These are phyloP conservation scores for Solanum raphanifolium DNA, from an alignment of 257 asterid species.

Conservation along the genomic window DNA sequence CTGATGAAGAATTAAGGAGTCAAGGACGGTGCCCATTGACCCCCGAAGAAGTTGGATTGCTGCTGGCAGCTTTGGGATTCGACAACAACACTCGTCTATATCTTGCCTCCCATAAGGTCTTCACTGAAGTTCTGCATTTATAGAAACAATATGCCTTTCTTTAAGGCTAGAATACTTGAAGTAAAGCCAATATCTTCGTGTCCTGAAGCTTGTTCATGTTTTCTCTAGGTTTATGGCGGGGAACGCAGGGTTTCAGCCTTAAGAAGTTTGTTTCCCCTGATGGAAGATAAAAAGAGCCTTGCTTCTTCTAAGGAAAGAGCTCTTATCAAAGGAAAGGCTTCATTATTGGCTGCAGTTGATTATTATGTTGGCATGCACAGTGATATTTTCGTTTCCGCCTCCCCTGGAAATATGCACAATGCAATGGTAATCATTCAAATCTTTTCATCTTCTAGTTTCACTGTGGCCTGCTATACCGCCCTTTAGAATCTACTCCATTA, in stretches of 20 bases:
- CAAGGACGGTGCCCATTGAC: slow-evolving; percentile 96
- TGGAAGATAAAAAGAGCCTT: slow-evolving; percentile 90
- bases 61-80: slow-evolving; percentile 93
- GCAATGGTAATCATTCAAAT: slow-evolving; percentile 56
- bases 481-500: not conserved
- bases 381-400: slow-evolving; percentile 88
- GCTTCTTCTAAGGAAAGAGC: slow-evolving; percentile 85
- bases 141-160: not conserved
- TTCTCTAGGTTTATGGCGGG: slow-evolving; percentile 81
- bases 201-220: not conserved
- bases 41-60: slow-evolving; percentile 95
- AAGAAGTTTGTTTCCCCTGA: slow-evolving; percentile 66
- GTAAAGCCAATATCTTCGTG: not conserved
- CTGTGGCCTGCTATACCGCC: not conserved
- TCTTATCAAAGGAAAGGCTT: slow-evolving; percentile 78
- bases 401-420: slow-evolving; percentile 98
- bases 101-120: slow-evolving; percentile 96
- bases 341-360: slow-evolving; percentile 89
- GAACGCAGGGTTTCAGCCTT: slow-evolving; percentile 78
- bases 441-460: not conserved
- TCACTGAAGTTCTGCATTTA: not conserved
- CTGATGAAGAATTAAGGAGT: slow-evolving; percentile 95
- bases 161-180: not conserved
- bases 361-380: slow-evolving; percentile 94
- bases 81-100: slow-evolving; percentile 81